Base-by-base conservation (phyloP, 108 stramenopile genomes). In the Cyclostephanos tholiformis region DNA sequence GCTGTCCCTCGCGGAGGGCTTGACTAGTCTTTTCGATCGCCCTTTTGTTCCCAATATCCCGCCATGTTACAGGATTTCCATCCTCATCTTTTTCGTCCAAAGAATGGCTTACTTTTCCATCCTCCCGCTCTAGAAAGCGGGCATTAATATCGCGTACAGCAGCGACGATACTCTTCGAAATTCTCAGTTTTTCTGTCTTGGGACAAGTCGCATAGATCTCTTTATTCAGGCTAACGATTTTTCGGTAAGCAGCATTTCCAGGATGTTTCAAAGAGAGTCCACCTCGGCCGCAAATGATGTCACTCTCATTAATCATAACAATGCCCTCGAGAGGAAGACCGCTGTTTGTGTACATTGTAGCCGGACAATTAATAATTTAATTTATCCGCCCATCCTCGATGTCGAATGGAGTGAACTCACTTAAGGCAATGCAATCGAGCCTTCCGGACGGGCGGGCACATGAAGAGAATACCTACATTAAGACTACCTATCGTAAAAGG, bases 1-100 rank as follows among this genome's bases (percentile, higher is more conserved):
- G 77, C 74, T 82, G 82, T 0, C 78, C 84, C 72, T 85, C 84
- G 17, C 84, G 56, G 44, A 85, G 71, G 26, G 81, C 81, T 60
- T 85, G 84, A 23, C 72, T 68, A 9, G 84, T 85, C 67, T 85
- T 85, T 64, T 82, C 82, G 35, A 82, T 77, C 6, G 84, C 84
- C 51, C 77, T 63, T 11, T 77, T 67, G 44, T 85, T 82, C 14
- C 84, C 84, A 29, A 85, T 85, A 49, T 85, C 84, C 25, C 69
- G 46, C 82, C 76, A 85, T 20, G 62, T 81, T 13, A 74, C 72
- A 22, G 80, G 73, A 55, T 69, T 69, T 1, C 76, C 76, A 19
- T 58, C 44, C 6, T 67, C 71, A 57, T 81, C 73, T 20, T 32
- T 52, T 48, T 81, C 80, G 19, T 74, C 63, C n/a, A 81, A 67